Evolutionary conservation across 2,329 filamentous ascomycete species (phyloP), one percentile per base, ranked within the genome.

Genomic region (Colletotrichum navitas): DNA sequence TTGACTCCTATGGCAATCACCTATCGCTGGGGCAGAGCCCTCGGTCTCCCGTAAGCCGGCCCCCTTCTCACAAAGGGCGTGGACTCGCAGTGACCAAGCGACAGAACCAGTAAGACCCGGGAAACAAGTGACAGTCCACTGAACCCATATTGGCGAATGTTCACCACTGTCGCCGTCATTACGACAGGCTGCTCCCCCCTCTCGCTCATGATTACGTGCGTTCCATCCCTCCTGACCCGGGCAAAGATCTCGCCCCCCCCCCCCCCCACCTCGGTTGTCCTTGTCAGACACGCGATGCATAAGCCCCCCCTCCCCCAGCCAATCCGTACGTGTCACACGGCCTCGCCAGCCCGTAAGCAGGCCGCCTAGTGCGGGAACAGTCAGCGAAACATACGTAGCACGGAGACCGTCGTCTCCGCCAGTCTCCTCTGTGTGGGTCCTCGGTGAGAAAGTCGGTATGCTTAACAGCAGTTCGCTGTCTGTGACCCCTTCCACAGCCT

Each of bases 371-470:
- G 24, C 47, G 24, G 36, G 2, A 43, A 47, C n/a, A 47, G 58
- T 47, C 61, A 52, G 36, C 36, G 4, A 52, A 29, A n/a, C n/a
- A 34, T 18, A 45, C 14, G 24, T 24, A 21, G n/a, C 18, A 45
- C 21, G 18, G 32, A 14, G n/a, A 26, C 32, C 36, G 2, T 34
- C 21, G 4, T 34, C 29, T 49, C 60, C 26, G 0, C 36, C 32
- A 1, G 8, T 21, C 24, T n/a, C 45, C n/a, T n/a, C 24, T 24
- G n/a, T 8, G 32, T 39, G 32, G 59, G 14, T n/a, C 16, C 2
- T 16, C 34, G 34, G 58, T 63, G 65, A 63, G 68, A 71, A 59
- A 63, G 65, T 71, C 68, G 68, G 68, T 71, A 68, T 63, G 64
- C 59, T 49, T 71, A 71, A 71, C 68, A 71, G 58, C 14, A 26